Percentiles rank a stretch among this genome's conserved stretches.
Conservation (phyloP, 176 grass and related monocot species). For the Calamus simplicifolius region DNA sequence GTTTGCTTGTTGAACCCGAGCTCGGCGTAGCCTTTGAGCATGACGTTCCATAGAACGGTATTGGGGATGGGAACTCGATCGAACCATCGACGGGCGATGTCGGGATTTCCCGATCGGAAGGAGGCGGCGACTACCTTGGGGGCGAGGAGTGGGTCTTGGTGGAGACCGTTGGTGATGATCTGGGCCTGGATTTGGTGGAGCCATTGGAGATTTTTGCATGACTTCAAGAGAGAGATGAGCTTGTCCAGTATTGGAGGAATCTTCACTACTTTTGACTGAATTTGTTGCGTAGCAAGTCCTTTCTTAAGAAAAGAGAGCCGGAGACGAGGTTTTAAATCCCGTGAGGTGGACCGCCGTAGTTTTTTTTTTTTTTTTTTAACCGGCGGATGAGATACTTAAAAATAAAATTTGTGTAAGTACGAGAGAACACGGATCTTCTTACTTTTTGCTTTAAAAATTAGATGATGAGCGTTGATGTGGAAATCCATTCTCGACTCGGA, state of each 20-base stretch:
- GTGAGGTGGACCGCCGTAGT: too few relatives aligned
- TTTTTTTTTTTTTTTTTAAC: too few relatives aligned
- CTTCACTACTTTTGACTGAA: too few relatives aligned
- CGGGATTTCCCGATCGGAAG: not conserved
- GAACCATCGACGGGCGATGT: not conserved
- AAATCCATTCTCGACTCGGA: too few relatives aligned
- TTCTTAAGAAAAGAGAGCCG: too few relatives aligned
- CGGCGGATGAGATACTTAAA: too few relatives aligned
- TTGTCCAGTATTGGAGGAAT: not conserved
- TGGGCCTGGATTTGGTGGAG: slow-evolving; percentile 12
- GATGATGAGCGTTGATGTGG: too few relatives aligned
- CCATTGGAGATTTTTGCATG: not conserved
- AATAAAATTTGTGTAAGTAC: too few relatives aligned
- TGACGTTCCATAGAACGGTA: slow-evolving; percentile 3
- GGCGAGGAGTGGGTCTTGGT: slow-evolving; percentile 4
- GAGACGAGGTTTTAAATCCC: too few relatives aligned
- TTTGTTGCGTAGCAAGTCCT: too few relatives aligned
- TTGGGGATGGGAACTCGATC: slow-evolving; percentile 1
- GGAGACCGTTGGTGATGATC: slow-evolving; percentile 5
- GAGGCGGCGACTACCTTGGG: not conserved
- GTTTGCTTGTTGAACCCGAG: not conserved
- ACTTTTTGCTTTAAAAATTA: too few relatives aligned
- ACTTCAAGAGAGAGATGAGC: not conserved
- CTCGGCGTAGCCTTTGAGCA: slow-evolving; percentile 6
- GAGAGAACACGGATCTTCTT: too few relatives aligned